phyloP scores from a whole-genome alignment of 345 rosid species.

The Salix udensis region DNA sequence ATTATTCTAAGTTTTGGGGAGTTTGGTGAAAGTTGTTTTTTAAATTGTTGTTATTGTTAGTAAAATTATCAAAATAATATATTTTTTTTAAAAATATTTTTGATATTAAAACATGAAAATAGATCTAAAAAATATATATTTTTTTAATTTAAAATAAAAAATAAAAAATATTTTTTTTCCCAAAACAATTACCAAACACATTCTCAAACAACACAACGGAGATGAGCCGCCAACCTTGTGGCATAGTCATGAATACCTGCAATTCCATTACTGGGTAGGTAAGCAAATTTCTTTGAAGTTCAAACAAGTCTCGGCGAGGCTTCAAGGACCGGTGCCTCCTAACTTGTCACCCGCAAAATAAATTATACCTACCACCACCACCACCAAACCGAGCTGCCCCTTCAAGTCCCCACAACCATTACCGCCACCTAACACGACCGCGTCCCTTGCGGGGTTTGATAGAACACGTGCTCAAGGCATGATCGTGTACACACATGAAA shows the following conservation, averaged over 20 bases:
- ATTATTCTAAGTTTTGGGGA: too few relatives aligned
- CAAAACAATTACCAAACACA: too few relatives aligned
- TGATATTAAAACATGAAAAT: too few relatives aligned
- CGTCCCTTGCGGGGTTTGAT: neutral
- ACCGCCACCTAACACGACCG: neutral
- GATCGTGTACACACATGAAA: neutral
- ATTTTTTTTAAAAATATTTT: too few relatives aligned
- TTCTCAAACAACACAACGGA: neutral
- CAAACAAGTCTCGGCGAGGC: neutral
- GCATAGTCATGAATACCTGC: too few relatives aligned
- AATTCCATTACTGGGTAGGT: neutral
- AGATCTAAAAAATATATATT: too few relatives aligned
- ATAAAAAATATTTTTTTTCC: too few relatives aligned
- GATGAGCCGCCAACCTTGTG: neutral
- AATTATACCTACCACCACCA: neutral
- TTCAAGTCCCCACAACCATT: neutral
- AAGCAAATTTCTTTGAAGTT: neutral
- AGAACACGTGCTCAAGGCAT: neutral
- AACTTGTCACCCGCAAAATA: neutral
- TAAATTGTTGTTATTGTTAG: too few relatives aligned
- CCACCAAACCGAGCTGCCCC: constrained; percentile 7
- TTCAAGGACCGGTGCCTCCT: neutral
- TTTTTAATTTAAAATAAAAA: too few relatives aligned
- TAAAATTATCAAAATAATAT: too few relatives aligned
- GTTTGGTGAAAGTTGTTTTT: too few relatives aligned